Evolutionary conservation across 140 eudicot species (phyloP).

Genomic region (Stevia rebaudiana): DNA sequence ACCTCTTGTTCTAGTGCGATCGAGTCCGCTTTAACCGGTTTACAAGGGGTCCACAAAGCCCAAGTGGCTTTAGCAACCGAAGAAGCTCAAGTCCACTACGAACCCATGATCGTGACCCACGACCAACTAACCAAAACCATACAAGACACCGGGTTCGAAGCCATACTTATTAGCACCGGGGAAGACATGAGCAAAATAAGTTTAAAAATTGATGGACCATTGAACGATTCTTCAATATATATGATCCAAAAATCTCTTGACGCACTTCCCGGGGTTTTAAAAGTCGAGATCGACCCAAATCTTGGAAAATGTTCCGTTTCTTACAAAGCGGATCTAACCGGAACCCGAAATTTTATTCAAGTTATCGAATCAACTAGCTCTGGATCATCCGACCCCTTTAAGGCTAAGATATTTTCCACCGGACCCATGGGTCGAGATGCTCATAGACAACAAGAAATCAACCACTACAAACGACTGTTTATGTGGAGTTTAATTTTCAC

Average conservation of each 20-base stretch:
- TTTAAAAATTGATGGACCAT: conserved; percentile 59
- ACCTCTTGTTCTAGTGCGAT: conserved; percentile 78
- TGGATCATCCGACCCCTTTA: conserved; percentile 40
- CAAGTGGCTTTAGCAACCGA: conserved; percentile 90
- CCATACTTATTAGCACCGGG: conserved; percentile 64
- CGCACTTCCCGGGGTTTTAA: conserved; percentile 80
- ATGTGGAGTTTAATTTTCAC: conserved; percentile 89
- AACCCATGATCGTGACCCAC: conserved; percentile 49
- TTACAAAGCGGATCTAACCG: conserved; percentile 72
- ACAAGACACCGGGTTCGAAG: conserved; percentile 71
- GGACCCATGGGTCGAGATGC: conserved; percentile 51
- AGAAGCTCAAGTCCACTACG: conserved; percentile 80
- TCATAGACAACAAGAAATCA: conserved; percentile 58
- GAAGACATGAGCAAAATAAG: conserved; percentile 60
- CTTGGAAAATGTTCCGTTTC: conserved; percentile 50
- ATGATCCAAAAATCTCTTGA: conserved; percentile 50
- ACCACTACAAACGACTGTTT: conserved; percentile 53
- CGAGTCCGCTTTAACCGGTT: conserved; percentile 46
- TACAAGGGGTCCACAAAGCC: conserved; percentile 65
- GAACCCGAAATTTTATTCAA: conserved; percentile 75
- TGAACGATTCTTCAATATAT: conserved; percentile 34
- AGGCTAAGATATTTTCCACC: conserved; percentile 66
- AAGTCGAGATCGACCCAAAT: conserved; percentile 41
- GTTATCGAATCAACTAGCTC: conserved; percentile 63
- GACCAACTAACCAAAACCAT: conserved; percentile 40